Percentiles rank a stretch among this genome's conserved stretches.
Conservation (phyloP, 331 rosid species). For the Arachis monticola region DNA sequence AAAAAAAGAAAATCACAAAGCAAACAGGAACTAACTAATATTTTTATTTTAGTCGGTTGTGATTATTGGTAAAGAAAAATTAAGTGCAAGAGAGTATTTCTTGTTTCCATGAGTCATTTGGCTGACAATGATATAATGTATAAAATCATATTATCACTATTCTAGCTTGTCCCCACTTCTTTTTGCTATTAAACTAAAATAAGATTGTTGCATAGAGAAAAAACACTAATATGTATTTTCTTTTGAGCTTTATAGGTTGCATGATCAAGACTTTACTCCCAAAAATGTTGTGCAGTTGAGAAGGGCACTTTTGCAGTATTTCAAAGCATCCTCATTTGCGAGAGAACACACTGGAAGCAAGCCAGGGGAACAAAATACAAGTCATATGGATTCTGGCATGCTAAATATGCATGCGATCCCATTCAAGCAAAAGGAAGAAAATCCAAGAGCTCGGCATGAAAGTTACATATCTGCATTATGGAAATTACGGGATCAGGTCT, state of each 20-base stretch:
- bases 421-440: conserved; percentile 65
- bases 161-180: conserved; percentile 10
- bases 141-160: conserved; percentile 2
- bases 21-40: conserved; percentile 6
- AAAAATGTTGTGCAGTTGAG: conserved; percentile 51
- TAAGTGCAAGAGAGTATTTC: conserved; percentile 5
- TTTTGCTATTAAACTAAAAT: conserved; percentile 1
- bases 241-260: conserved; percentile 53
- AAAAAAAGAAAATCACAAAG: conserved; percentile 6
- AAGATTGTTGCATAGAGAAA: conserved; percentile 17
- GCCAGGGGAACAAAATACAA: conserved; percentile 34
- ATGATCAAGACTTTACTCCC: conserved; percentile 60
- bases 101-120: conserved; percentile 20
- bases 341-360: conserved; percentile 37
- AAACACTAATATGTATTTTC: conserved; percentile 27
- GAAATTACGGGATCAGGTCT: conserved; percentile 85
- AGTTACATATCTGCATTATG: conserved; percentile 62
- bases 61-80: neutral
- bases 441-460: conserved; percentile 60
- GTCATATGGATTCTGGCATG: conserved; percentile 39
- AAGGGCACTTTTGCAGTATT: conserved; percentile 61
- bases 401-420: conserved; percentile 59
- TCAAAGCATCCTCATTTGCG: conserved; percentile 56
- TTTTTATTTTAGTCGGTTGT: neutral
- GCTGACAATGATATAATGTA: neutral